phyloP scores from a whole-genome alignment of 371 early-diverging fungal species.

The Synchytrium microbalum region DNA sequence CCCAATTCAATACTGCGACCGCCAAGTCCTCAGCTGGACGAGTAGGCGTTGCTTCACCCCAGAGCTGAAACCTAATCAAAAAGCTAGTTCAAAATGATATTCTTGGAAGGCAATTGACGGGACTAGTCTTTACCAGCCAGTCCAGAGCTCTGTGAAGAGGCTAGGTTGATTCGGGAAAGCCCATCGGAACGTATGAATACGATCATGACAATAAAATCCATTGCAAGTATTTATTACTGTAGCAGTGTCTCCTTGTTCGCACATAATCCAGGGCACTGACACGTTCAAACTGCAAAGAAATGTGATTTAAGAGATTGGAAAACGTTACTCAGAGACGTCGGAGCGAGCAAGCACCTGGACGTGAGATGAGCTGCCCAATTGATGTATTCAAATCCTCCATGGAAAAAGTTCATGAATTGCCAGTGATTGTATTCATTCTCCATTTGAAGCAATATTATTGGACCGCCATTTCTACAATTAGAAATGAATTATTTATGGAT shows the following conservation, averaged over 20 bases:
- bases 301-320: neutral
- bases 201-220: constrained; percentile 42
- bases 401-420: constrained; percentile 12
- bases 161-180: no score
- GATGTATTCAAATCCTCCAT: constrained; percentile 37
- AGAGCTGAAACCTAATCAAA: constrained; percentile 47
- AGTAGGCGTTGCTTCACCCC: constrained; percentile 31
- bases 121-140: no score
- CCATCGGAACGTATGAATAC: no score
- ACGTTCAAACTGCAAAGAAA: constrained; percentile 12
- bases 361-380: constrained; percentile 41
- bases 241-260: constrained; percentile 30
- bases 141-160: no score
- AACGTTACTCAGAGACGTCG: neutral
- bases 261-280: constrained; percentile 50
- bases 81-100: no score
- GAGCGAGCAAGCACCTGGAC: constrained; percentile 11
- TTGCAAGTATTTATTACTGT: constrained; percentile 37
- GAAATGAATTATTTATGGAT: neutral
- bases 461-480: constrained; percentile 37
- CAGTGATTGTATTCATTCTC: constrained; percentile 44
- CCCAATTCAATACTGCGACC: constrained; percentile 36
- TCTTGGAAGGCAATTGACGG: no score
- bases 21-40: constrained; percentile 45
- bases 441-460: constrained; percentile 44